Percentiles rank a stretch among this genome's conserved stretches.
Conservation (phyloP, 495 filamentous ascomycete genomes). For the Cenococcum geophilum region DNA sequence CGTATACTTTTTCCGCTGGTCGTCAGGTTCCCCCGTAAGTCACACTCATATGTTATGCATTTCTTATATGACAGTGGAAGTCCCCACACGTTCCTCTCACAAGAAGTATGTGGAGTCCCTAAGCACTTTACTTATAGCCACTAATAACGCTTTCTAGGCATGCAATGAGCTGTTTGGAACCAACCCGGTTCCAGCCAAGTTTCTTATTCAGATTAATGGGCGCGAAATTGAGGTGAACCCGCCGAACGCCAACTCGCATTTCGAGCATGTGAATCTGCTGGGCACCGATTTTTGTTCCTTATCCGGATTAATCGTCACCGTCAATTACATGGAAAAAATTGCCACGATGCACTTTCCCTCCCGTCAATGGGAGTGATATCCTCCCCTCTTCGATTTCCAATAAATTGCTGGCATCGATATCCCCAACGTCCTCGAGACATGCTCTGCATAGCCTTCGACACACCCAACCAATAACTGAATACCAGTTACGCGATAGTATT, state of each 20-base stretch:
- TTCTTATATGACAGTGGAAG: too few species aligned
- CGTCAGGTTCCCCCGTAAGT: not conserved
- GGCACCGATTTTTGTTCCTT: not conserved
- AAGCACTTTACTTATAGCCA: too few species aligned
- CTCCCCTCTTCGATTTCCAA: too few species aligned
- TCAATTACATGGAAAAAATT: not conserved
- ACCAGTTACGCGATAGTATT: too few species aligned
- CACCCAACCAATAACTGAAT: too few species aligned
- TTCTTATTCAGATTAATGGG: not conserved
- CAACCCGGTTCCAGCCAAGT: not conserved
- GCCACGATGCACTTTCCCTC: too few species aligned
- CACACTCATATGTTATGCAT: not conserved
- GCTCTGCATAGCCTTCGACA: too few species aligned
- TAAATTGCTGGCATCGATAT: too few species aligned
- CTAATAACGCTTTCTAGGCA: not conserved
- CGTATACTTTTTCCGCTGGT: not conserved
- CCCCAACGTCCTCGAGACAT: too few species aligned
- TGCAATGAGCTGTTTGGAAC: not conserved
- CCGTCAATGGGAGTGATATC: too few species aligned
- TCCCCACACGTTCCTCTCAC: too few species aligned
- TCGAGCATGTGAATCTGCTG: not conserved
- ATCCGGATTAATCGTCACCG: not conserved
- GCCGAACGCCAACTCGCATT: not conserved
- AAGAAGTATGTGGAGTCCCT: too few species aligned
- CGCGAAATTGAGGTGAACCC: not conserved